Conservation (phyloP, 345 rosid species). For the Linum trigynum region DNA sequence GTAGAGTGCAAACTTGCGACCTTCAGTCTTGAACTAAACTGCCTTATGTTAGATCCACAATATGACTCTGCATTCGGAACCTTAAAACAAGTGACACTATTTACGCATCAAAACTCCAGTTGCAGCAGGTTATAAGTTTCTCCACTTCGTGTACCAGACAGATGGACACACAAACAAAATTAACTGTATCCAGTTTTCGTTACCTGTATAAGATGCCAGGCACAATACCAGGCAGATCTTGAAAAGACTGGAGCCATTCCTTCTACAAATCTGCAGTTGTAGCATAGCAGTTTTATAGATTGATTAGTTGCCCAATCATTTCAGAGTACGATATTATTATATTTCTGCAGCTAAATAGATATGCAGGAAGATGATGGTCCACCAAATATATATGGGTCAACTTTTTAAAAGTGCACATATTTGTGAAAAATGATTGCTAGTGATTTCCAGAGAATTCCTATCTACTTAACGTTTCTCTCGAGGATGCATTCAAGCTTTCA, state of each 20-base stretch:
- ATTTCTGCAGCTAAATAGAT: neutral
- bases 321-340: neutral
- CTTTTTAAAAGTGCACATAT: neutral
- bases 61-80: too few relatives aligned
- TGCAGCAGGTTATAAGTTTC: too few relatives aligned
- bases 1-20: too few relatives aligned
- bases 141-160: too few relatives aligned
- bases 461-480: neutral
- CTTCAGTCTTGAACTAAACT: too few relatives aligned
- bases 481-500: neutral
- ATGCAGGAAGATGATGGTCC: too few relatives aligned
- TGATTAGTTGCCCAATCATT: neutral
- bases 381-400: too few relatives aligned
- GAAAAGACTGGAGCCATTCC: constrained; percentile 99
- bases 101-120: too few relatives aligned
- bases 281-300: neutral
- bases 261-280: constrained; percentile 68
- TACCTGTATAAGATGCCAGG: constrained; percentile 99
- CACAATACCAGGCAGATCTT: constrained; percentile 95
- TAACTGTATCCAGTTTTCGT: neutral
- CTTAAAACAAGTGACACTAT: too few relatives aligned
- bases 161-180: too few relatives aligned
- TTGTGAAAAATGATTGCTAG: neutral
- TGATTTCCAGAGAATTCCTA: neutral
- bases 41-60: too few relatives aligned